phyloP scores from a whole-genome alignment of 192 early-diverging fungal genomes.

The Umbelopsis isabellina region DNA sequence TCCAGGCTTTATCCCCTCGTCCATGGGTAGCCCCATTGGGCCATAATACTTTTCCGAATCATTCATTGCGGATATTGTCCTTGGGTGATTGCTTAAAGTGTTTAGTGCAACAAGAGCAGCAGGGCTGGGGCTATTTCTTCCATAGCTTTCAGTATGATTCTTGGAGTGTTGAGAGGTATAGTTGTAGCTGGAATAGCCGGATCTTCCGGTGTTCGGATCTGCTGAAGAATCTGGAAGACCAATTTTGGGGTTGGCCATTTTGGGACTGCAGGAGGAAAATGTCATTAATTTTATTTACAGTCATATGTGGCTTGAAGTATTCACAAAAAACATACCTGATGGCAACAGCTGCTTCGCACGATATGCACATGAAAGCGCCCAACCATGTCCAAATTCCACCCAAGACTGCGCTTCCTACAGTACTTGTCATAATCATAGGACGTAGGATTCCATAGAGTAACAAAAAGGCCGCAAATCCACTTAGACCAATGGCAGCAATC shows the following conservation, averaged over 20 bases:
- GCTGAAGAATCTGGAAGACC: constrained; percentile 21
- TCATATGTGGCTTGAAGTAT: constrained; percentile 25
- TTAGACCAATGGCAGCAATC: constrained; percentile 30
- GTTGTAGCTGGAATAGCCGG: not conserved
- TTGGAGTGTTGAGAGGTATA: not conserved
- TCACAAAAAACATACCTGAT: not conserved
- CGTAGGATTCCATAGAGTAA: constrained; percentile 39
- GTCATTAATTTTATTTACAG: not conserved
- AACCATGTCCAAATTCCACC: constrained; percentile 36
- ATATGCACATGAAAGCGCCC: constrained; percentile 28
- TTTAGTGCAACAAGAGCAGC: not conserved
- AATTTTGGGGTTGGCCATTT: constrained; percentile 7
- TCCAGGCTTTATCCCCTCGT: constrained; percentile 12
- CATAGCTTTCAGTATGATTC: not conserved
- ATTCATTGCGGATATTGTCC: not conserved
- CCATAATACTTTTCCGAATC: constrained; percentile 5
- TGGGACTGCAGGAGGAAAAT: constrained; percentile 1
- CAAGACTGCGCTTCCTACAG: constrained; percentile 22
- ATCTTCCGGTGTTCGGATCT: constrained; percentile 1
- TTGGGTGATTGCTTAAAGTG: not conserved
- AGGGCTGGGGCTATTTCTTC: constrained; percentile 1
- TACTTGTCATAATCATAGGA: constrained; percentile 28
- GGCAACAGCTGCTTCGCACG: constrained; percentile 29
- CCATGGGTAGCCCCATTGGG: constrained; percentile 7
- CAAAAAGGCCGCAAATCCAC: constrained; percentile 33